These are phyloP conservation scores for Tuber microsphaerosporum DNA, from an alignment of 495 filamentous ascomycete species.

Conservation along the genomic window DNA sequence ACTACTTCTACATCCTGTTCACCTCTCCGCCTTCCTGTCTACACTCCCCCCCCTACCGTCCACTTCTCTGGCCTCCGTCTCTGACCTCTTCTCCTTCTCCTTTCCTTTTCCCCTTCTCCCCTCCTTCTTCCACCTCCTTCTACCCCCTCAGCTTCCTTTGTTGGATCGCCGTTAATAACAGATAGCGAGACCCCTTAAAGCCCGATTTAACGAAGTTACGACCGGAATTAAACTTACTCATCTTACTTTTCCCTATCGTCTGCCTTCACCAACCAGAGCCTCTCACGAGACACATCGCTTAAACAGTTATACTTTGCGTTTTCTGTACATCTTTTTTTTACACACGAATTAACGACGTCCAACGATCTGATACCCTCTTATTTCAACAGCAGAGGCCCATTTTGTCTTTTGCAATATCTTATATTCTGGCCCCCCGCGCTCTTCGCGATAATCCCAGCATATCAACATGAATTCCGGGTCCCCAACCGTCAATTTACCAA, in stretches of 20 bases:
- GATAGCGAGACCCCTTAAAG: conserved; percentile 9
- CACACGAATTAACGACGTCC: conserved; percentile 9
- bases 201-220: conserved; percentile 39
- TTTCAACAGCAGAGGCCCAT: neutral
- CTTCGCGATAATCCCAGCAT: neutral
- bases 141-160: neutral
- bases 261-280: conserved; percentile 5
- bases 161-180: conserved; percentile 5
- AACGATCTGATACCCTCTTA: conserved; percentile 1
- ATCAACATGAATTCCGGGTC: conserved; percentile 29
- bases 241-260: conserved; percentile 5
- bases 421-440: conserved; percentile 6
- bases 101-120: neutral
- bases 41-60: neutral
- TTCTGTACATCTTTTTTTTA: conserved; percentile 19
- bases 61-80: neutral
- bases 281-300: neutral
- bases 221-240: neutral
- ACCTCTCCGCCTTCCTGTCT: neutral
- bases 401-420: neutral
- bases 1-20: neutral
- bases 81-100: neutral
- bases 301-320: conserved; percentile 6
- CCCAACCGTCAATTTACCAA: conserved; percentile 30
- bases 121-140: conserved; percentile 1